These are phyloP conservation scores for Irpex lacteus DNA, from an alignment of 1,284 basidiomycete species.

Conservation along the genomic window DNA sequence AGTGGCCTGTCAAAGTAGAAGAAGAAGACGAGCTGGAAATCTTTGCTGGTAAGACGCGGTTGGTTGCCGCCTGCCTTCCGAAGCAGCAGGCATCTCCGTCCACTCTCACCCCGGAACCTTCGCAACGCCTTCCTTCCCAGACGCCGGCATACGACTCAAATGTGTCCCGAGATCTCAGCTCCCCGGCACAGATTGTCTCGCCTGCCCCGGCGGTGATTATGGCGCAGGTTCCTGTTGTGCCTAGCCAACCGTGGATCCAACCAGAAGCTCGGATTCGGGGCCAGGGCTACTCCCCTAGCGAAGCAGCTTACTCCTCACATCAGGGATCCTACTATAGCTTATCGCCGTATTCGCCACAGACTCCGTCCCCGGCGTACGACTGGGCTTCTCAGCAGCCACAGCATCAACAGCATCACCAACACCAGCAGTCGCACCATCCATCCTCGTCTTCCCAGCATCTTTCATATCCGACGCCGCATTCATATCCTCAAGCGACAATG, in stretches of 20 bases:
- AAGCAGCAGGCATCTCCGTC: constrained; percentile 29
- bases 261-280: background rate
- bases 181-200: background rate
- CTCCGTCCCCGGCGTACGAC: background rate
- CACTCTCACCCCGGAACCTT: constrained; percentile 7
- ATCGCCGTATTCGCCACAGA: background rate
- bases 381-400: constrained; percentile 9
- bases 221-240: background rate
- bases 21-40: constrained; percentile 66
- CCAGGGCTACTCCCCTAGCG: background rate
- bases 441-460: background rate
- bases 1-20: constrained; percentile 24
- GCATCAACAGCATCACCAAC: constrained; percentile 11
- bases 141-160: background rate
- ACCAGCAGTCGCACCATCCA: constrained; percentile 8
- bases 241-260: background rate
- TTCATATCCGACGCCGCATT: background rate
- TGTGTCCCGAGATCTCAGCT: background rate
- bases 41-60: constrained; percentile 45
- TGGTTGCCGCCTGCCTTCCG: constrained; percentile 34
- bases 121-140: background rate
- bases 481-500: background rate
- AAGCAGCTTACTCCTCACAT: background rate
- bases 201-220: background rate
- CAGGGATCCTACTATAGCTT: background rate